Percentiles rank a stretch among this genome's conserved stretches.
Evolutionary conservation across 2,329 filamentous ascomycete genomes (phyloP).

Genomic region (Phialophora tarda): DNA sequence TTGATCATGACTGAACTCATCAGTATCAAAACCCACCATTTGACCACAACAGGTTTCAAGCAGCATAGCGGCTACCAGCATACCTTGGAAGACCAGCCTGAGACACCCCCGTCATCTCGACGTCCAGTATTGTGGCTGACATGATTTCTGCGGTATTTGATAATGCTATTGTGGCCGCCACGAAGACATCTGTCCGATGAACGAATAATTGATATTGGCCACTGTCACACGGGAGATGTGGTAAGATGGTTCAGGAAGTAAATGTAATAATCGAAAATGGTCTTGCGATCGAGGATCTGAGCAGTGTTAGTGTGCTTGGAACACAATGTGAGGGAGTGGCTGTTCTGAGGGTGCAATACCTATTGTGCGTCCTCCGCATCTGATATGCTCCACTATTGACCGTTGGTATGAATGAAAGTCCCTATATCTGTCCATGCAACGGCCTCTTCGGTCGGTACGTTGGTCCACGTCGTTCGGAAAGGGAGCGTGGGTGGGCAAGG

Average conservation of each 20-base stretch:
- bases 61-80: slow-evolving; percentile 12
- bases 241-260: slow-evolving; percentile 23
- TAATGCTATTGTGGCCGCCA: slow-evolving; percentile 28
- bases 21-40: slow-evolving; percentile 24
- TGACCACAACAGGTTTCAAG: slow-evolving; percentile 6
- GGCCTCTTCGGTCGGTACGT: not conserved
- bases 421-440: slow-evolving; percentile 14
- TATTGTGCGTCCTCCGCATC: slow-evolving; percentile 20
- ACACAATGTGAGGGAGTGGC: not conserved
- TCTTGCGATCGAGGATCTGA: slow-evolving; percentile 21
- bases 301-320: slow-evolving; percentile 23
- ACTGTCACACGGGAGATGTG: slow-evolving; percentile 16
- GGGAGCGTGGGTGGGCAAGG: slow-evolving; percentile 21
- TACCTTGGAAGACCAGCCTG: slow-evolving; percentile 28
- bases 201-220: slow-evolving; percentile 34
- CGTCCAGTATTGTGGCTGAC: slow-evolving; percentile 23
- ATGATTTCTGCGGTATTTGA: slow-evolving; percentile 27
- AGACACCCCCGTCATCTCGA: slow-evolving; percentile 22
- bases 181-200: slow-evolving; percentile 25
- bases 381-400: slow-evolving; percentile 32
- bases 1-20: slow-evolving; percentile 28
- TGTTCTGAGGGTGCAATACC: slow-evolving; percentile 21
- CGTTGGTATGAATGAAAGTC: slow-evolving; percentile 6
- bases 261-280: slow-evolving; percentile 28
- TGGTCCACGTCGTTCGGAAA: slow-evolving; percentile 24